Base-by-base conservation (phyloP, 495 filamentous ascomycete genomes). In the Penicillium taxi region DNA sequence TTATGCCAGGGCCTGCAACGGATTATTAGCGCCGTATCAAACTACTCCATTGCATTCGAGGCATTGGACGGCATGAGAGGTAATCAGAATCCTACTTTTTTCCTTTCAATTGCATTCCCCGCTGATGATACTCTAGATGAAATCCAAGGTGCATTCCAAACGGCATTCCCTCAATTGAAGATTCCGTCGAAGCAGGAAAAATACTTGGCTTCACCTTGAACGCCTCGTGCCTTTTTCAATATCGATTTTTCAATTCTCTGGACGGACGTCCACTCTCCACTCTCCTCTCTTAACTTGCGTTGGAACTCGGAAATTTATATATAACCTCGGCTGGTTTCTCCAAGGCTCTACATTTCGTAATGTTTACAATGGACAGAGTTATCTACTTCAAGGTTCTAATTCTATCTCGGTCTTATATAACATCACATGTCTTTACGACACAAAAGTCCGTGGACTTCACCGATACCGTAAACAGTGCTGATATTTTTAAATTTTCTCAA, bases 51-150 rank as follows among this genome's bases (percentile, higher is more conserved):
- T 35, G 72, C 75, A 43, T 80, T 74, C 40, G 75, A 80, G 55
- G 75, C 74, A 5, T 53, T 80, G 37, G 69, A 69, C 42, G 75
- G 75, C 13, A 78, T 80, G 75, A 66, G 72, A 73, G 73, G 75
- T 78, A 38, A 52, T 47, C 53, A 3, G 9, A 6, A 14, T 11
- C 6, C 2, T 33, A n/a, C 17, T 9, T 15, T 9, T 28, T 12
- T n/a, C 27, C 19, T 26, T 36, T 29, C 7, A 1, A 6, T 26
- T 17, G 6, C n/a, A n/a, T 6, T 23, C 7, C 33, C 35, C 6
- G 22, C 45, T 50, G 36, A 52, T 33, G 9, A 23, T 36, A 22
- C 17, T 9, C 6, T 36, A 69, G 66, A 69, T 41, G 62, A 66
- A 52, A 66, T 69, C 26, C 55, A 62, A 50, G 60, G 62, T 37